Base-by-base conservation (phyloP, 768 basidiomycete genomes). In the Boletus edulis region DNA sequence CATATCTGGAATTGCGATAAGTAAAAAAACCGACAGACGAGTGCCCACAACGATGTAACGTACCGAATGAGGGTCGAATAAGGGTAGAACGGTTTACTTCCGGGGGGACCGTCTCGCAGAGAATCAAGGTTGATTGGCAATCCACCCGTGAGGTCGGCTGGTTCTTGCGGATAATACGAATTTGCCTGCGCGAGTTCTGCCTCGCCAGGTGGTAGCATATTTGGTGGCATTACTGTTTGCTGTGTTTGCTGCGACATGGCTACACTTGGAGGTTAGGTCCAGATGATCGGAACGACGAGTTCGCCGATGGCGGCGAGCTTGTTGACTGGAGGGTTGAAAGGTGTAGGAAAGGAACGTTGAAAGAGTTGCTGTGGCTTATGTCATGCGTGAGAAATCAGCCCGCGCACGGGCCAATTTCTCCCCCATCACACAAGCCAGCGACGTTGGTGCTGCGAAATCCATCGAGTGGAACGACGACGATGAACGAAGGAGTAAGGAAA, bases 41-140 rank as follows among this genome's bases (percentile, higher is more conserved):
- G 40, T 18, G 47, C 39, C 42, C 24, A 35, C 35, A 46, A 22
- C 10, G 20, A 47, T 54, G 24, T 44, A 55, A 78, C 86, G 53
- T 68, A 91, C 91, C 91, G 84, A 65, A 94, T 94, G 51, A 94
- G 82, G 34, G 91, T 94, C 4, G 91, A 93, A 67, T 94, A 94
- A 3, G 91, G 91, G 65, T 94, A 94, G 65, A 93, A 92, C 7
- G 91, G 91, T 70, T 94, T 94, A 68, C 84, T 90, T 45, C 91
- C 91, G 8, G 91, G 89, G 3, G 91, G 91, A 0, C 91, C 90
- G 66, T 94, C 91, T 50, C 91, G 80, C 52, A 93, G 77, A 4
- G 91, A 92, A 70, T 91, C 89, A 24, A 93, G 85, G 66, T 89
- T 93, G 65, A 93, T 89, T 48, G 90, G 90, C 32, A 91, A 78